Evolutionary conservation across 345 rosid species (phyloP), one percentile per base, ranked within the genome.

Genomic region (Euphorbia pulcherrima): DNA sequence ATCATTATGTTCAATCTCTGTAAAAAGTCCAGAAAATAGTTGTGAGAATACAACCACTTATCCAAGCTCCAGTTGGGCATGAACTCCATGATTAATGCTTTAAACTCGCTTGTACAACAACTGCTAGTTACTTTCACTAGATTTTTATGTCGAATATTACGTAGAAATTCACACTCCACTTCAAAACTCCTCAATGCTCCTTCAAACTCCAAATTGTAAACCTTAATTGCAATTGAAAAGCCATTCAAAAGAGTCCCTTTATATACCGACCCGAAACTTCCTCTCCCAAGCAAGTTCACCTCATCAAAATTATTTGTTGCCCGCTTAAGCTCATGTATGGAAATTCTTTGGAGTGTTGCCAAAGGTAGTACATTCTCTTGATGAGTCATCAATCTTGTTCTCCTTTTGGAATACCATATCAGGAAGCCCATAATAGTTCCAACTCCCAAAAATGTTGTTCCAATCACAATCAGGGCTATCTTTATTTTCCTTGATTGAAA

Each of bases 241-340:
- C 72, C 72, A 21, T 68, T 55, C 7, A 12, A 39, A 39, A 39
- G 44, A 39, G 7, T 39, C 44, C 44, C 6, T 39, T 39, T 39
- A 1, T 39, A 39, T 39, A 5, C 44, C 1, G 12, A 39, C 1
- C 44, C 44, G 10, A 39, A 39, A 39, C 44, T 4, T 1, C 72
- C 65, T 14, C 0, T 35, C 1, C 72, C 72, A 14, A 64, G 61
- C n/a, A 75, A 27, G 21, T 51, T 75, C n/a, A n/a, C 51, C 3
- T 51, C 62, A 39, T 28, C 2, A 56, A 74, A 74, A 8, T 50
- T 41, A 27, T 61, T 27, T 21, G 72, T 67, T 4, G 72, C 72
- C 6, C 8, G 47, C 18, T 18, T 6, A 27, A 74, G 29, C 26
- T 74, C 69, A 1, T 17, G 23, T 65, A 2, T 17, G 23, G 71